These are phyloP conservation scores for Pseudozyma hubeiensis DNA, from an alignment of 1,284 basidiomycete genomes.

Conservation along the genomic window DNA sequence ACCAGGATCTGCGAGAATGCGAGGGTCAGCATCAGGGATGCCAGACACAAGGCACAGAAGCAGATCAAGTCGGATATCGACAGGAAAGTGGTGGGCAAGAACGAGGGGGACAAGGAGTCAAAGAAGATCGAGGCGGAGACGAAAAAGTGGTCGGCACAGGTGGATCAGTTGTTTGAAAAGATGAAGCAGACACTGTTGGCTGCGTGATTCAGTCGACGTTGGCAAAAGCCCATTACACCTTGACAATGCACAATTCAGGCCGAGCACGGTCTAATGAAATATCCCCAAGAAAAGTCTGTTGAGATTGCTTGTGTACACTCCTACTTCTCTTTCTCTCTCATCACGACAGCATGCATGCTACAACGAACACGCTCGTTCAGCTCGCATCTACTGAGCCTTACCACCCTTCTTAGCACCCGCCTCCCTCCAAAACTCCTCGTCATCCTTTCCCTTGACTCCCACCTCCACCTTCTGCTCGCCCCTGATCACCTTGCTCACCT, in stretches of 20 bases:
- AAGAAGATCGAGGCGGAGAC: constrained; percentile 59
- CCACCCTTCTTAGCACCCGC: constrained; percentile 44
- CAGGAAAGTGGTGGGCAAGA: constrained; percentile 59
- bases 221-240: background rate
- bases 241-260: too few species aligned
- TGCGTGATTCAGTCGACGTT: background rate
- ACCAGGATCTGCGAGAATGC: constrained; percentile 66
- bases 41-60: constrained; percentile 63
- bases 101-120: constrained; percentile 56
- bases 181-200: constrained; percentile 49
- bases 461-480: constrained; percentile 56
- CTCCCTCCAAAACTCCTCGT: constrained; percentile 53
- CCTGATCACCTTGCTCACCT: constrained; percentile 46
- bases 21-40: constrained; percentile 57
- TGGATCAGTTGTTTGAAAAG: constrained; percentile 59
- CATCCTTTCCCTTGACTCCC: constrained; percentile 47
- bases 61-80: constrained; percentile 64
- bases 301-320: background rate
- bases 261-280: too few species aligned
- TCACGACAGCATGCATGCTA: too few species aligned
- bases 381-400: constrained; percentile 24
- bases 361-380: too few species aligned
- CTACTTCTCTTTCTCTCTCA: too few species aligned
- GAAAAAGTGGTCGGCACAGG: constrained; percentile 50
- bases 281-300: background rate